Conservation (phyloP, 805 yeast genomes). For the Scheffersomyces spartinae region DNA sequence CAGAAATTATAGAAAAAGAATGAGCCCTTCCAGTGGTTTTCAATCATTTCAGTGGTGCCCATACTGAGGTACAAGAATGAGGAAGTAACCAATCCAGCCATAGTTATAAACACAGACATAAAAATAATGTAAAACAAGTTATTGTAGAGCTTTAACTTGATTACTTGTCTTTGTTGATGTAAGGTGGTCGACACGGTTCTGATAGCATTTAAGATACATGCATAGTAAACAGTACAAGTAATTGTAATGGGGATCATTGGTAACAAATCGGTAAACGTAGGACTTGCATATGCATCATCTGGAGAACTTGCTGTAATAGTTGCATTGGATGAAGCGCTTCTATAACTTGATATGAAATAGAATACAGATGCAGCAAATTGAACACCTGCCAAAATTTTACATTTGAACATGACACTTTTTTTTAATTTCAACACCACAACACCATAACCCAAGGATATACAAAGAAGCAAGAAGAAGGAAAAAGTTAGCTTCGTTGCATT, state of each 20-base stretch:
- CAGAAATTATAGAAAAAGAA: slow-evolving; percentile 87
- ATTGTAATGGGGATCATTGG: slow-evolving; percentile 62
- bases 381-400: slow-evolving; percentile 29
- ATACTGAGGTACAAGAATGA: slow-evolving; percentile 63
- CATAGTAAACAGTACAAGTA: slow-evolving; percentile 62
- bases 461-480: slow-evolving; percentile 75
- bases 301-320: slow-evolving; percentile 11
- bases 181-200: slow-evolving; percentile 63
- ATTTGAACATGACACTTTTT: slow-evolving; percentile 54
- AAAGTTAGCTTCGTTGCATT: slow-evolving; percentile 77
- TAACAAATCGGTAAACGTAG: too few relatives aligned
- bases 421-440: slow-evolving; percentile 83
- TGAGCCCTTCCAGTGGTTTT: slow-evolving; percentile 84
- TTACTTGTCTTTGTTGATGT: slow-evolving; percentile 79
- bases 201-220: slow-evolving; percentile 61
- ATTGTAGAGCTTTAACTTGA: slow-evolving; percentile 80
- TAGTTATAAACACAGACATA: slow-evolving; percentile 55
- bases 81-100: slow-evolving; percentile 61
- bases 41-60: slow-evolving; percentile 66
- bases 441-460: slow-evolving; percentile 89
- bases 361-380: slow-evolving; percentile 25
- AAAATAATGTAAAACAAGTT: slow-evolving; percentile 66
- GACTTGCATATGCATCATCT: too few relatives aligned
- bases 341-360: slow-evolving; percentile 24
- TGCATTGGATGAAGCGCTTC: slow-evolving; percentile 12